A percentile compares a stretch with the other conserved stretches of the same genome.
These are phyloP conservation scores for Cystoderma amianthinum DNA, from an alignment of 768 basidiomycete species.

Conservation along the genomic window DNA sequence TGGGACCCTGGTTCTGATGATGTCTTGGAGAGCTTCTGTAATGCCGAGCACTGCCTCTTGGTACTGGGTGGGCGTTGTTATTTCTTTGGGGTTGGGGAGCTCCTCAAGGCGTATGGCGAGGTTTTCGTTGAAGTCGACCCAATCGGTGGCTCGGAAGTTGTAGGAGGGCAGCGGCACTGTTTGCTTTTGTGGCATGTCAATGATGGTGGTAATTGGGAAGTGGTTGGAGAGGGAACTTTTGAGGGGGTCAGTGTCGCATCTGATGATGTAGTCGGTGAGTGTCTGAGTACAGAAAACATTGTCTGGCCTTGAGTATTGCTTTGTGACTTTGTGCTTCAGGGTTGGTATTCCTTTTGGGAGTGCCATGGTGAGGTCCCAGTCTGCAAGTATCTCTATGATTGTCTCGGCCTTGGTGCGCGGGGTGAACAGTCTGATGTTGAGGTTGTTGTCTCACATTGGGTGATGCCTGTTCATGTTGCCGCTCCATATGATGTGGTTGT, in stretches of 20 bases:
- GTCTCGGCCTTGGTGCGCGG: conserved; percentile 12
- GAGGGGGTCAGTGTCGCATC: conserved; percentile 16
- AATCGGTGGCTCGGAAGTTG: not conserved
- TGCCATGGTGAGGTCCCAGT: conserved; percentile 21
- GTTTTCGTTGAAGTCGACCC: not conserved
- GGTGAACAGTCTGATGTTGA: conserved; percentile 27
- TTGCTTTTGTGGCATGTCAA: conserved; percentile 12
- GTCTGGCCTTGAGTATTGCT: conserved; percentile 30
- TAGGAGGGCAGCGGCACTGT: not conserved
- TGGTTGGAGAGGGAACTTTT: conserved; percentile 26
- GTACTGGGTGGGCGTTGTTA: not conserved
- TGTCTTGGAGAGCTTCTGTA: conserved; percentile 1
- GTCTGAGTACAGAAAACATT: conserved; percentile 27
- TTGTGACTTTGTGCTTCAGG: conserved; percentile 14
- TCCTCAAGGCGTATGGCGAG: not conserved
- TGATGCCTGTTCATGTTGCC: conserved; percentile 36
- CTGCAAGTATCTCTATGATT: conserved; percentile 17
- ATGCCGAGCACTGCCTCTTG: not conserved
- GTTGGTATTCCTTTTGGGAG: conserved; percentile 27
- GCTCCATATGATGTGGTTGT: conserved; percentile 18
- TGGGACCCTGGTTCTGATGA: not conserved
- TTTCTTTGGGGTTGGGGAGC: not conserved
- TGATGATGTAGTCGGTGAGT: conserved; percentile 6
- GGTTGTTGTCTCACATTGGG: conserved; percentile 26
- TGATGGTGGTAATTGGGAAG: conserved; percentile 22